A percentile compares a stretch with the other conserved stretches of the same genome.
These are phyloP conservation scores for Leucogyrophana mollusca DNA, from an alignment of 768 basidiomycete genomes.

Conservation along the genomic window DNA sequence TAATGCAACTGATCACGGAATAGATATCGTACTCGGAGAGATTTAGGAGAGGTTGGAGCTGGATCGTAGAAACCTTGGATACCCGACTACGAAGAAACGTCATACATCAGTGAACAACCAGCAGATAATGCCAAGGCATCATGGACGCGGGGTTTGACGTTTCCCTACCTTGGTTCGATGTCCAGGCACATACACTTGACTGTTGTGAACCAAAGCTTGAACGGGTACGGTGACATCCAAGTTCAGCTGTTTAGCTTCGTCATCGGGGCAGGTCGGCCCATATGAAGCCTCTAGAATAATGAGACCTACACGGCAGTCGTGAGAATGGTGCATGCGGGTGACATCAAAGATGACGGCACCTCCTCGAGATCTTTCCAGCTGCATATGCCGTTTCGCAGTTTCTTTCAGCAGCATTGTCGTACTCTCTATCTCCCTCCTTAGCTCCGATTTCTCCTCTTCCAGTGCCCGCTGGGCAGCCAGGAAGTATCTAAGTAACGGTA, in stretches of 20 bases:
- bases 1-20: constrained; percentile 76
- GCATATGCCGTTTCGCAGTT: constrained; percentile 59
- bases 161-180: constrained; percentile 67
- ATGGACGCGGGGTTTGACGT: neutral
- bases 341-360: constrained; percentile 41
- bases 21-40: constrained; percentile 67
- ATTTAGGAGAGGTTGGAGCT: constrained; percentile 69
- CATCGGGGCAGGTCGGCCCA: constrained; percentile 52
- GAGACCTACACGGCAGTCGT: constrained; percentile 49
- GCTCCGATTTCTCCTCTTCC: constrained; percentile 62
- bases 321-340: constrained; percentile 9
- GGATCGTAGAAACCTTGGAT: constrained; percentile 91
- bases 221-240: constrained; percentile 80
- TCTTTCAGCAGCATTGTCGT: constrained; percentile 64
- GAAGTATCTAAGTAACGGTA: constrained; percentile 51
- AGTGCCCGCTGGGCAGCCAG: constrained; percentile 59
- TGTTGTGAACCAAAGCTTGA: constrained; percentile 77
- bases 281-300: constrained; percentile 77
- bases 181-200: constrained; percentile 76
- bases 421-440: constrained; percentile 62
- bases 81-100: constrained; percentile 44
- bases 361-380: constrained; percentile 62
- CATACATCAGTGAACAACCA: neutral
- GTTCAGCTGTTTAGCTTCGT: constrained; percentile 51
- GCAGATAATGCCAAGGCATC: constrained; percentile 2